Base-by-base conservation (phyloP, 257 asterid genomes). In the Primulina tabacum region DNA sequence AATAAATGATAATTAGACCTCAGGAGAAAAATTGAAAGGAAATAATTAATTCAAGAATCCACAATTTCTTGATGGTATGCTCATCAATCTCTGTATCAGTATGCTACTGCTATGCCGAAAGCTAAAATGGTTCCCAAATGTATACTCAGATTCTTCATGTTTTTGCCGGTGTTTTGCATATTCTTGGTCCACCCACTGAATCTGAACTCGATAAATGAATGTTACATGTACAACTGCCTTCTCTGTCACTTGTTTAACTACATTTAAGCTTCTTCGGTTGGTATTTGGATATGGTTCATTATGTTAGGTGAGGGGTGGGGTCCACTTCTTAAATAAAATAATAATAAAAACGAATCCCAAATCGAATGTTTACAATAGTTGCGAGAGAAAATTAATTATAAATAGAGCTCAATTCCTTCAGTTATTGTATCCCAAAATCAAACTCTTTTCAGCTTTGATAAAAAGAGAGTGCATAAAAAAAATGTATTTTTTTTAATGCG, bases 261-360 rank as follows among this genome's bases (percentile, higher is more conserved):
- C 79, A 47, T 83, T 77, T 71, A 83, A 85, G 81, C 75, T 85
- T 32, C 70, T 85, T 18, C 87, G 75, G 57, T 76, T 85, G 63
- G 88, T 69, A 8, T 83, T 70, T 21, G 83, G 76, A 10, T 12
- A 2, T 6, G 90, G 88, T 71, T 88, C 90, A n/a, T n/a, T n/a
- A n/a, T n/a, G n/a, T n/a, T n/a, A n/a, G n/a, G n/a, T n/a, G n/a
- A n/a, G n/a, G n/a, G n/a, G n/a, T n/a, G n/a, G n/a, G n/a, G n/a
- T n/a, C n/a, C n/a, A n/a, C n/a, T n/a, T n/a, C n/a, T n/a, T n/a
- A n/a, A n/a, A n/a, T n/a, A n/a, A n/a, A n/a, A n/a, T n/a, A n/a
- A n/a, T n/a, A n/a, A n/a, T n/a, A n/a, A n/a, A n/a, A n/a, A n/a
- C n/a, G n/a, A n/a, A n/a, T n/a, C n/a, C n/a, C n/a, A n/a, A n/a